phyloP scores from a whole-genome alignment of 2,329 filamentous ascomycete genomes.

The Triangularia verruculosa region DNA sequence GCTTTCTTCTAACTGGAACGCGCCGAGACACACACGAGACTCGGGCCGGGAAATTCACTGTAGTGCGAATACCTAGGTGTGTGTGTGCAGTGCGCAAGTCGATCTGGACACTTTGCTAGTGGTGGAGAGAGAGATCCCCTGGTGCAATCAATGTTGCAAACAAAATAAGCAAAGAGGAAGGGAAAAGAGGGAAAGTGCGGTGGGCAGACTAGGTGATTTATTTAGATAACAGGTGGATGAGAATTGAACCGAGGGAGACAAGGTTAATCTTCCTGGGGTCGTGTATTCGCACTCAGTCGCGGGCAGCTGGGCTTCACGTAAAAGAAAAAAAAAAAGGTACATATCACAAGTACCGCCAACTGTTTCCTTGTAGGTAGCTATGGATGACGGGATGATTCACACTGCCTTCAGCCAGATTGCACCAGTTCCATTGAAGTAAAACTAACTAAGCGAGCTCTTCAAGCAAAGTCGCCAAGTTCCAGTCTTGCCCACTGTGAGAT shows the following conservation, averaged over 20 bases:
- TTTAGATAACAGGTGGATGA: conserved; percentile 17
- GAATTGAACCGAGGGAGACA: conserved; percentile 23
- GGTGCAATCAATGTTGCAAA: background rate
- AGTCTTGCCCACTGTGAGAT: conserved; percentile 7
- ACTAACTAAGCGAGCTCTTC: conserved; percentile 19
- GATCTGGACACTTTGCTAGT: background rate
- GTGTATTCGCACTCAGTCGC: conserved; percentile 7
- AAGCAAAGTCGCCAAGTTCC: conserved; percentile 14
- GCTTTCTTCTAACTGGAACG: background rate
- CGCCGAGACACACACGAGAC: conserved; percentile 7
- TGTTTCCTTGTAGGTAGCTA: background rate
- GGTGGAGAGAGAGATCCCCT: background rate
- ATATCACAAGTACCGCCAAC: background rate
- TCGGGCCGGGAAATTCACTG: background rate
- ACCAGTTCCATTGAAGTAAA: conserved; percentile 13
- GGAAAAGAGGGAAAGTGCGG: conserved; percentile 11
- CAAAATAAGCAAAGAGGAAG: background rate
- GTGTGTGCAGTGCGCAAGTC: background rate
- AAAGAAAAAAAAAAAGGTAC: background rate
- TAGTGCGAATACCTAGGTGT: background rate
- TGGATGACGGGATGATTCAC: conserved; percentile 27
- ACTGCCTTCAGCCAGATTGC: conserved; percentile 28
- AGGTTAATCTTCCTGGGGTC: conserved; percentile 15
- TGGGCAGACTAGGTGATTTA: conserved; percentile 15
- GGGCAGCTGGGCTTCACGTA: background rate